These are phyloP conservation scores for Gossypium schwendimanii DNA, from an alignment of 441 rosid genomes.

Conservation along the genomic window DNA sequence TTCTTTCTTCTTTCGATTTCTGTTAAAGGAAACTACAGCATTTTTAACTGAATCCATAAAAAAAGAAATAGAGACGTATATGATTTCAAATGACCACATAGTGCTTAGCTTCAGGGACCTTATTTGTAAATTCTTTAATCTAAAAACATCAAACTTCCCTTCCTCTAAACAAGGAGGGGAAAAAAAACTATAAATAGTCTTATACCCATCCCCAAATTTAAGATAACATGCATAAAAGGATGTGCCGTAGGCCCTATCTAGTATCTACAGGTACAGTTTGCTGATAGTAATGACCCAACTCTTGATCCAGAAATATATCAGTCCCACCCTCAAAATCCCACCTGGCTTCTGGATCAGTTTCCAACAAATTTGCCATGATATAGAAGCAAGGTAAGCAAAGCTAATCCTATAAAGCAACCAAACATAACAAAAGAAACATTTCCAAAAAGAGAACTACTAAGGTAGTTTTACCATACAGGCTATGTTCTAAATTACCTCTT, in stretches of 20 bases:
- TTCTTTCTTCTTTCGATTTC: constrained; percentile 44
- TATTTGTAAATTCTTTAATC: not conserved
- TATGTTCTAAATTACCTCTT: constrained; percentile 35
- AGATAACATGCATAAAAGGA: not conserved
- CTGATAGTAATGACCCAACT: not conserved
- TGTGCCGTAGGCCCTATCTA: not conserved
- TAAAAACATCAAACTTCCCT: not conserved
- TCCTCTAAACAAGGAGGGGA: not conserved
- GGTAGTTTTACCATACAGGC: not conserved
- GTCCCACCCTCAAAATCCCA: not conserved
- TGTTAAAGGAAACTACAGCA: not conserved
- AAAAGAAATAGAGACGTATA: not conserved
- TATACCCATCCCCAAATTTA: not conserved
- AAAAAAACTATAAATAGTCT: not conserved
- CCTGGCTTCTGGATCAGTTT: not conserved
- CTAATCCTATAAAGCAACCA: not conserved
- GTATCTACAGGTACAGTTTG: not conserved
- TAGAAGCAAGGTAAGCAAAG: not conserved
- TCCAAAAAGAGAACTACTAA: not conserved
- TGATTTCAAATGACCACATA: not conserved
- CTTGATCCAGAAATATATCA: not conserved
- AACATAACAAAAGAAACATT: not conserved
- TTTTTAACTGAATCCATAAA: not conserved
- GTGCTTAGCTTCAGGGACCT: not conserved
- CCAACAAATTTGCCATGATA: not conserved